Base-by-base conservation (phyloP, 495 filamentous ascomycete genomes). In the Schizothecium vesticola region DNA sequence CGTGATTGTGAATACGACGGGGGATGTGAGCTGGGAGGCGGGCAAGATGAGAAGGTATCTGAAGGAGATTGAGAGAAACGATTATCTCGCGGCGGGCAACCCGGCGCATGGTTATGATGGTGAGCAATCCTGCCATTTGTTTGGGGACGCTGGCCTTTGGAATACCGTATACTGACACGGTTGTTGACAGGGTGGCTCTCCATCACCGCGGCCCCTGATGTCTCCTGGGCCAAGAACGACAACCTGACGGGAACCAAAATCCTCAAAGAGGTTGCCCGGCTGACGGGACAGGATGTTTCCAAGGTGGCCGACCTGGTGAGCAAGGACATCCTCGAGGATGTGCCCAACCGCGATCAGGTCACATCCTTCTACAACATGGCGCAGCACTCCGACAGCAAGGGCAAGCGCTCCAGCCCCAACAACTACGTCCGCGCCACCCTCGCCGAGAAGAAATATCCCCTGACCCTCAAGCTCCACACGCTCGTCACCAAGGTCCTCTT, bases 401-500 rank as follows among this genome's bases (percentile, higher is more conserved):
- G 80, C 36, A 79, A 81, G 69, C 80, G 82, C 29, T 74, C 70
- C 57, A 77, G 77, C 58, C 75, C 80, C 26, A 80, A 81, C 66
- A 80, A 81, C 63, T 80, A 80, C 70, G 67, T 85, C 56, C 76
- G 79, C 26, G 75, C 80, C 3, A 83, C 82, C 1, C 65, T 83
- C 11, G 80, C 80, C 66, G 82, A 82, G 65, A 75, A 79, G 8
- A 79, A 82, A 43, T 82, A 77, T 56, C 79, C 80, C 10, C 65
- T 85, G 23, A 83, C 81, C 0, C 67, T 85, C n/a, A 72, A 80
- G 69, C 79, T 83, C 11, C 76, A 82, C 69, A 79, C 79, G 11
- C 75, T 85, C 43, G 83, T 80, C 2, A 85, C 83, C 33, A 77
- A 74, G 22, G 77, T 85, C 0, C 63, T 84, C n/a, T 82, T 85